Percentiles rank a stretch among this genome's conserved stretches.
phyloP scores from a whole-genome alignment of 2,329 filamentous ascomycete species.

The Tricladium varicosporioides region DNA sequence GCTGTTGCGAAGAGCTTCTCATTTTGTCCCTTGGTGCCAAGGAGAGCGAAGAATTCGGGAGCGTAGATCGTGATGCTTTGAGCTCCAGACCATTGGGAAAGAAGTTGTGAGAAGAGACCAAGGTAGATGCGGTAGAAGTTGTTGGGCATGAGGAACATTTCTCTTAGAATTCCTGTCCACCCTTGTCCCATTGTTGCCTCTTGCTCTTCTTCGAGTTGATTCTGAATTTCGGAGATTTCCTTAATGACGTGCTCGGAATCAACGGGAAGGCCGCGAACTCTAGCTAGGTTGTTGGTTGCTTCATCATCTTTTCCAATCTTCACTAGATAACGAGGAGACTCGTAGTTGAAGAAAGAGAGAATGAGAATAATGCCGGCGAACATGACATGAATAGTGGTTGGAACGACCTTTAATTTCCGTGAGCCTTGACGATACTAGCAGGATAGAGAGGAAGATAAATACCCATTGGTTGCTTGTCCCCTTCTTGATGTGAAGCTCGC shows the following conservation, averaged over 20 bases:
- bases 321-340: constrained; percentile 70
- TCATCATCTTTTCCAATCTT: constrained; percentile 58
- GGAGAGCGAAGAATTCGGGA: constrained; percentile 67
- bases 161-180: constrained; percentile 64
- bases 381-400: constrained; percentile 74
- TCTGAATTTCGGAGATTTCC: constrained; percentile 64
- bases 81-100: constrained; percentile 73
- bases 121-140: constrained; percentile 75
- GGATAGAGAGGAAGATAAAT: too few relatives aligned
- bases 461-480: constrained; percentile 49
- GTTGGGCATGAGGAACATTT: constrained; percentile 63
- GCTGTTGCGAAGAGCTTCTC: constrained; percentile 72
- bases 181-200: constrained; percentile 67
- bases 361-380: constrained; percentile 71
- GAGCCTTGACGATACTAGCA: too few relatives aligned
- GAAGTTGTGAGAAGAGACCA: constrained; percentile 64
- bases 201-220: constrained; percentile 65
- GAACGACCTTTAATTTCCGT: too few relatives aligned
- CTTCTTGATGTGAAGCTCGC: constrained; percentile 47
- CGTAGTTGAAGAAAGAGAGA: constrained; percentile 66
- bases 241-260: constrained; percentile 60
- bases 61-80: constrained; percentile 76
- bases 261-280: constrained; percentile 55
- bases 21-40: constrained; percentile 66
- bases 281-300: constrained; percentile 53